phyloP scores from a whole-genome alignment of 2,329 filamentous ascomycete genomes.

The Neofusicoccum ribis region DNA sequence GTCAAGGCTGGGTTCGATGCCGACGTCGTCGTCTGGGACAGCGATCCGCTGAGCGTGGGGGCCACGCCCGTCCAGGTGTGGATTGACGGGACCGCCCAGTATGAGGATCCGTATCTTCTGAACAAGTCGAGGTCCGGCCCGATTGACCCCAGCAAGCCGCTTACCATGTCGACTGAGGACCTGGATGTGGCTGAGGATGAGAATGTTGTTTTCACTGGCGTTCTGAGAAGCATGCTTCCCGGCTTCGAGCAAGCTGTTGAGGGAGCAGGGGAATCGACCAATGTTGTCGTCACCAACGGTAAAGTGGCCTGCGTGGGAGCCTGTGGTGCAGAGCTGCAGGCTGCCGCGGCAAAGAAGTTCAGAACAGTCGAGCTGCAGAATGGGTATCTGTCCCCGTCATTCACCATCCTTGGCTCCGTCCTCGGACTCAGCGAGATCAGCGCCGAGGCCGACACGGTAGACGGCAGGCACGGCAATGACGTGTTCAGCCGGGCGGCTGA shows the following conservation, averaged over 20 bases:
- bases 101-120: constrained; percentile 24
- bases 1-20: constrained; percentile 44
- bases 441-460: constrained; percentile 51
- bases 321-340: constrained; percentile 50
- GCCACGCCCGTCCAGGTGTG: constrained; percentile 45
- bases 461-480: constrained; percentile 51
- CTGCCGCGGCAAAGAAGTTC: constrained; percentile 36
- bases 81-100: constrained; percentile 49
- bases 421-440: constrained; percentile 66
- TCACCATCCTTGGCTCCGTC: constrained; percentile 61
- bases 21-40: constrained; percentile 47
- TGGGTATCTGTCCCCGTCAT: constrained; percentile 61
- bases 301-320: constrained; percentile 58
- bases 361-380: constrained; percentile 54
- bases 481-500: constrained; percentile 59
- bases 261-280: constrained; percentile 25
- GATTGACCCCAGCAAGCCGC: constrained; percentile 43
- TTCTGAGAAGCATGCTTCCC: constrained; percentile 54
- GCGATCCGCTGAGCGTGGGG: constrained; percentile 42
- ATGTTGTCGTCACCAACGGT: constrained; percentile 56
- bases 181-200: constrained; percentile 26
- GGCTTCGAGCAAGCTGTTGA: constrained; percentile 38
- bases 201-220: constrained; percentile 54
- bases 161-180: constrained; percentile 40
- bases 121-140: constrained; percentile 31